Evolutionary conservation across 441 rosid species (phyloP), one percentile per base, ranked within the genome.

Genomic region (Populus trichocarpa): DNA sequence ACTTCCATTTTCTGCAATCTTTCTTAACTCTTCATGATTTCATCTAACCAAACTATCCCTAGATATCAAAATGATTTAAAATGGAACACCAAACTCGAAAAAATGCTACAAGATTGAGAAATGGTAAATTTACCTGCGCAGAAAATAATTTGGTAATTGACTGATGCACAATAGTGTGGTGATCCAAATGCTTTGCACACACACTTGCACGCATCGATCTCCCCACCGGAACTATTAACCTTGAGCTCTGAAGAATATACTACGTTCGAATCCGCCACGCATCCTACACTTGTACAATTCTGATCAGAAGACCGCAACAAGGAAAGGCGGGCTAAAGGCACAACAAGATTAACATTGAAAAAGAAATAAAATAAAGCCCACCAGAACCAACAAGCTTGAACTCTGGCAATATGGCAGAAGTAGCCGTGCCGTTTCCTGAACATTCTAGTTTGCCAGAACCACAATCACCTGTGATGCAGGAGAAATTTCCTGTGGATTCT

Each of bases 281-380:
- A 96, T 2, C 96, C 98, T 0, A 94, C 88, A 38, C 70, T 18
- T 0, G 84, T 76, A 73, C 99, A 96, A 77, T 93, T 92, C 66
- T 89, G 89, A 13, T 86, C 87, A 1, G 79, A 70, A 46, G 57
- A 1, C 90, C 92, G 0, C 72, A 25, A 96, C 88, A 10, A 82
- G 71, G 85, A 96, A 79, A 0, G 99, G 95, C 8, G 90, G 88
- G 83, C 92, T 96, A 81, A 91, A 93, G 3, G 98, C 99, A n/a
- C 99, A 1, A 93, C 99, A 13, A 95, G 93, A 80, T 97, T 93
- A 3, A 95, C 96, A 57, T 95, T 97, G 32, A 86, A 96, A 46
- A 46, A 5, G 7, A 46, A 46, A 46, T 10, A 80, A 85, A 95
- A 73, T 91, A 98, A 1, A 87, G 89, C 13, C 91, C 92, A 1